Conservation (phyloP, 345 rosid species). For the Citrus medica region DNA sequence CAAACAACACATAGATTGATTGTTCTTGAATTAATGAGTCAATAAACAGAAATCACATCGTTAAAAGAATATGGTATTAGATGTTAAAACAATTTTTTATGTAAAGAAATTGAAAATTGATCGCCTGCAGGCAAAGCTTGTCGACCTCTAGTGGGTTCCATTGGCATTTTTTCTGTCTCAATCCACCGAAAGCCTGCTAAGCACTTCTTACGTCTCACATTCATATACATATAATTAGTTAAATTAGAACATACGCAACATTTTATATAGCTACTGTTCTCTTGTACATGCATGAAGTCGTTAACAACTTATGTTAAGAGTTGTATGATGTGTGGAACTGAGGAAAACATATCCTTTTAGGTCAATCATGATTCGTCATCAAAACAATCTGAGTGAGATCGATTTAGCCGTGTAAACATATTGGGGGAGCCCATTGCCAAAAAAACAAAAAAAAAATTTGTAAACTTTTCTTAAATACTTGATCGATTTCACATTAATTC, state of each 20-base stretch:
- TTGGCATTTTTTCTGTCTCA: conserved; percentile 5
- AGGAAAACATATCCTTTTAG: too few species aligned
- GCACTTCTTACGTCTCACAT: neutral
- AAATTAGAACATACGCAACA: neutral
- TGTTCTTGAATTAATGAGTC: neutral
- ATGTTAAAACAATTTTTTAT: too few species aligned
- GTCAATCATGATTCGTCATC: neutral
- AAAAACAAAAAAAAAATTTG: too few species aligned
- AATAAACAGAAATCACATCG: neutral
- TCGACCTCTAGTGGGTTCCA: conserved; percentile 13
- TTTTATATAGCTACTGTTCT: neutral
- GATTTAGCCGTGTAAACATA: neutral
- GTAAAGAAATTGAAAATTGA: too few species aligned
- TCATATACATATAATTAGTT: neutral
- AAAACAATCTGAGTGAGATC: neutral
- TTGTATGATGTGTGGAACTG: neutral
- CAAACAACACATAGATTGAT: neutral
- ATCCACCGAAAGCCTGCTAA: conserved; percentile 14
- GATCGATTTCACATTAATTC: neutral
- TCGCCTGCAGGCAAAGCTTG: conserved; percentile 8
- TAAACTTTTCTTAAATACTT: neutral
- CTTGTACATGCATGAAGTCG: neutral
- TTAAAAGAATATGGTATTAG: too few species aligned
- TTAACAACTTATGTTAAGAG: neutral
- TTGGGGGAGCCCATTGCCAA: neutral